Percentiles rank a stretch among this genome's conserved stretches.
These are phyloP conservation scores for Spinacia oleracea DNA, from an alignment of 179 eudicot species.

Conservation along the genomic window DNA sequence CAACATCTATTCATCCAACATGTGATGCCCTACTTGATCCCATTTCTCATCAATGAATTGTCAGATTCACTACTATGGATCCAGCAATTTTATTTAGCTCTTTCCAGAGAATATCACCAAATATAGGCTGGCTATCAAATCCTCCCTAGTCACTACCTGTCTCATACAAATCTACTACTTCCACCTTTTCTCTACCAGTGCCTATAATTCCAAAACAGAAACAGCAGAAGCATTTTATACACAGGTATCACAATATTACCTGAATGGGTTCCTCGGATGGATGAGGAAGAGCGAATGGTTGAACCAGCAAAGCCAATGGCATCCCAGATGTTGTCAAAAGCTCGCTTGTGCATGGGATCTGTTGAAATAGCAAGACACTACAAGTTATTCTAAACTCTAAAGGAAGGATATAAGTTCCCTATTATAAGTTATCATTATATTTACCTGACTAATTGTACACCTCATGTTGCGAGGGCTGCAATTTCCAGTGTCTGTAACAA, in stretches of 20 bases:
- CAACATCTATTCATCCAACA: background rate
- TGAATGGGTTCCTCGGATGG: slow-evolving; percentile 94
- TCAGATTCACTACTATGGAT: background rate
- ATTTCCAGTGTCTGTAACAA: slow-evolving; percentile 89
- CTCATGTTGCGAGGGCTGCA: slow-evolving; percentile 96
- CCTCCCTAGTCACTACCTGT: background rate
- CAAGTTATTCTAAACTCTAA: slow-evolving; percentile 3
- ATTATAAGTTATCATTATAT: background rate
- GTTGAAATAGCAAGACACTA: slow-evolving; percentile 29
- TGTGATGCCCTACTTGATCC: too few relatives aligned
- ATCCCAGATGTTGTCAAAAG: slow-evolving; percentile 86
- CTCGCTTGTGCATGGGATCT: slow-evolving; percentile 90
- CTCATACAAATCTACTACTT: background rate
- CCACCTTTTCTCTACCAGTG: background rate
- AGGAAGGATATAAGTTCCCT: background rate
- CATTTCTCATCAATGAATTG: background rate
- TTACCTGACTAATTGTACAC: slow-evolving; percentile 89
- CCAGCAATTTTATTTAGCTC: slow-evolving; percentile 3
- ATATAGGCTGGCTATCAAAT: background rate
- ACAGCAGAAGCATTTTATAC: background rate
- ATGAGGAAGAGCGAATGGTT: slow-evolving; percentile 95
- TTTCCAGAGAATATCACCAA: slow-evolving; percentile 9
- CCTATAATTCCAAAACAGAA: background rate
- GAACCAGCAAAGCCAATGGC: slow-evolving; percentile 92
- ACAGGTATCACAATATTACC: slow-evolving; percentile 37